phyloP scores from a whole-genome alignment of 768 basidiomycete species.

The Pleurotus tuoliensis region DNA sequence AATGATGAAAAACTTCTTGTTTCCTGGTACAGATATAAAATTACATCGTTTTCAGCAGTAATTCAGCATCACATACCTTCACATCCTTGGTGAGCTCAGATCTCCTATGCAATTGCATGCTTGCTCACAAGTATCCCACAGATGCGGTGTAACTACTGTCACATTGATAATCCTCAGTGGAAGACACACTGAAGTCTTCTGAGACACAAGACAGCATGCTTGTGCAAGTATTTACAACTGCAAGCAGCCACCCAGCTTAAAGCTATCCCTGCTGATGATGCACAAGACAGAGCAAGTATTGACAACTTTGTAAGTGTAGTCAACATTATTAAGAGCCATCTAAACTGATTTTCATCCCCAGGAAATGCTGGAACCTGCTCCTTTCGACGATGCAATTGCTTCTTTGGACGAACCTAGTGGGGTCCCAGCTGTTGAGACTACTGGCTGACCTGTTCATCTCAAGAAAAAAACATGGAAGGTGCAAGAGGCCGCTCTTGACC shows the following conservation, averaged over 20 bases:
- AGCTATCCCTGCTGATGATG: too few species aligned
- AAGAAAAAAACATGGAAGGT: neutral
- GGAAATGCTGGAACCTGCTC: neutral
- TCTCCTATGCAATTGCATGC: too few species aligned
- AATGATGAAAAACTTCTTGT: too few species aligned
- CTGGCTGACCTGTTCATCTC: neutral
- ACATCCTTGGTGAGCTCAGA: too few species aligned
- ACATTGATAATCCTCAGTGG: conserved; percentile 6
- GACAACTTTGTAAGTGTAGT: neutral
- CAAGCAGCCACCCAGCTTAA: neutral
- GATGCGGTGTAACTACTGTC: too few species aligned
- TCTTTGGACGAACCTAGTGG: neutral
- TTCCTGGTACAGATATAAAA: too few species aligned
- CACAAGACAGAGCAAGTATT: neutral
- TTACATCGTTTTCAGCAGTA: too few species aligned
- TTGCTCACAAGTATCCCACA: too few species aligned
- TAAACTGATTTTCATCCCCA: neutral
- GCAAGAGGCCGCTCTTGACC: neutral
- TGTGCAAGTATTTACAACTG: neutral
- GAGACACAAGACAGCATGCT: neutral
- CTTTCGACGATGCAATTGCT: neutral
- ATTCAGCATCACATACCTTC: too few species aligned
- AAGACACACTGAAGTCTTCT: neutral
- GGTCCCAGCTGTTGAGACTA: neutral
- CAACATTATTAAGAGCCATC: neutral